Evolutionary conservation across 106 monocot species (phyloP).

Genomic region (Agapanthus africanus): DNA sequence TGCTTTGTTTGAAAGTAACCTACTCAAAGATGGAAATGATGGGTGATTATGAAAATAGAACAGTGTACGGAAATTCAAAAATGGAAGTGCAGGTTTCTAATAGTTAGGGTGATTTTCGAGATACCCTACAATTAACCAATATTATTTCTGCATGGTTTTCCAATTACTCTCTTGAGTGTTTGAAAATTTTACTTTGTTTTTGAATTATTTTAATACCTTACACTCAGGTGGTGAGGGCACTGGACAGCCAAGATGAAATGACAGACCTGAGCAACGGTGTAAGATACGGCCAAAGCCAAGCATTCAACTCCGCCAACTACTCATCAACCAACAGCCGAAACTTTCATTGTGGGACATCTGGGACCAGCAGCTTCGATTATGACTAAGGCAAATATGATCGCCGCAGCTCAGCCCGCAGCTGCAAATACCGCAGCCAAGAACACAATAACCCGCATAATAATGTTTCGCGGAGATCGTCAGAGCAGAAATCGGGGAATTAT

Average conservation of each 20-base stretch:
- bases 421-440: conserved; percentile 7
- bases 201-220: too few relatives aligned
- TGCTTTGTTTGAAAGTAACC: too few relatives aligned
- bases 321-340: conserved; percentile 17
- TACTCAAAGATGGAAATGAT: too few relatives aligned
- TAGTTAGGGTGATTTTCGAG: too few relatives aligned
- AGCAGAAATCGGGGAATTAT: neutral
- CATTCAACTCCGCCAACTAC: conserved; percentile 13
- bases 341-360: conserved; percentile 22
- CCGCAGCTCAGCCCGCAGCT: conserved; percentile 12
- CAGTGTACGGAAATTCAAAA: too few relatives aligned
- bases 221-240: conserved; percentile 27
- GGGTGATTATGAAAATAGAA: too few relatives aligned
- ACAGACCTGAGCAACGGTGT: conserved; percentile 32
- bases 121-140: too few relatives aligned
- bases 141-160: too few relatives aligned
- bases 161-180: too few relatives aligned
- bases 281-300: conserved; percentile 30
- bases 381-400: conserved; percentile 5
- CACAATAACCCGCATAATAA: neutral
- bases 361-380: conserved; percentile 1
- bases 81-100: too few relatives aligned
- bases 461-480: neutral
- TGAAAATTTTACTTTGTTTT: too few relatives aligned
- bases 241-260: conserved; percentile 24